Base-by-base conservation (phyloP, 108 stramenopile genomes). In the Pseudonitzschia multistriata region DNA sequence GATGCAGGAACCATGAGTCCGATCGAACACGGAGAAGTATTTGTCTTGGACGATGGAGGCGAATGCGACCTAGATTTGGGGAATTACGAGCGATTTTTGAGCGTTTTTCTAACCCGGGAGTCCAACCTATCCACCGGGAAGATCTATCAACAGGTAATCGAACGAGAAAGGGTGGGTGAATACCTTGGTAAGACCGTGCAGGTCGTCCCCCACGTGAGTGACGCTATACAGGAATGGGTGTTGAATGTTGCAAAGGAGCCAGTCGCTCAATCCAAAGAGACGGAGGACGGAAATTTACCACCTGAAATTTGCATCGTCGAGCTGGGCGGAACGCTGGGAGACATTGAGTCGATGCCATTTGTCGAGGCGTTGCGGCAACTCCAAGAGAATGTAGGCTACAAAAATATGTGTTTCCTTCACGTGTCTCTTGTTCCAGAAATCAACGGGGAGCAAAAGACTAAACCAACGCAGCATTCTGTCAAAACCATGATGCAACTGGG, bases 251-350 rank as follows among this genome's bases (percentile, higher is more conserved):
- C 94, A n/a, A 54, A 80, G 36, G 76, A 74, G 28, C 92, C 92
- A 25, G 89, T 93, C 6, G 79, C 83, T 21, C 84, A 84, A 24
- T 31, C 49, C 31, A 55, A 67, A 36, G 30, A 42, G n/a, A 59
- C 34, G 22, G 30, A 65, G 22, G 48, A 49, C 22, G 28, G 14
- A 17, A 31, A 49, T 19, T 24, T 35, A 42, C 57, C 57, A n/a
- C 73, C 99, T 17, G 98, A 99, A 60, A 80, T 99, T 62, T 98
- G 99, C 77, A 83, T 98, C 36, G 86, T 98, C 29, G 98, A 99
- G 83, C 90, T 99, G 22, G 99, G 99, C 42, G 99, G 99, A 34
- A 98, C 98, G 15, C 95, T 99, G 34, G 99, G 99, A 22, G 99
- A 99, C 74, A 99, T 99, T 75, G 94, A 95, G 75, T 85, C 83